Evolutionary conservation across 2,329 filamentous ascomycete species (phyloP).

Genomic region (Geoglossum cookeanum): DNA sequence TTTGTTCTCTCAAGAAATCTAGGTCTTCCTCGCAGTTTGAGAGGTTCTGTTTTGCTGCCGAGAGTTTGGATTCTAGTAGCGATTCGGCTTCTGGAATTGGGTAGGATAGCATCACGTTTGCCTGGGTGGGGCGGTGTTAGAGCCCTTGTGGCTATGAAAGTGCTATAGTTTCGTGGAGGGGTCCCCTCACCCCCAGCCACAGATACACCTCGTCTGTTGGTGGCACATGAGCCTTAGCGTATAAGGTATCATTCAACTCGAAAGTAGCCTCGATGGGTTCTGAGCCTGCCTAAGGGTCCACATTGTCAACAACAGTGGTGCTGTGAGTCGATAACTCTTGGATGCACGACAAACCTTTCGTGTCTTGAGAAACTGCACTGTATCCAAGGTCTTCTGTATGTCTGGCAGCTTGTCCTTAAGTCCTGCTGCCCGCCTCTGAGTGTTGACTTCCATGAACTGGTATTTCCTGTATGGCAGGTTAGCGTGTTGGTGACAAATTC

Average conservation of each 20-base stretch:
- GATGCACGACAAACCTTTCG: constrained; percentile 36
- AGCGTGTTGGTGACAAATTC: neutral
- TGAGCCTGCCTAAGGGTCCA: constrained; percentile 19
- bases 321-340: neutral
- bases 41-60: constrained; percentile 60
- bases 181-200: constrained; percentile 50
- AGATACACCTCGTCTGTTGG: constrained; percentile 83
- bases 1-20: constrained; percentile 89
- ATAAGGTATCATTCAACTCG: constrained; percentile 90
- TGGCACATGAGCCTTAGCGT: constrained; percentile 67
- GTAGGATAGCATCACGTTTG: constrained; percentile 95
- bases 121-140: constrained; percentile 17
- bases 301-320: neutral
- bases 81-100: constrained; percentile 71
- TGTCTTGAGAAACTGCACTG: constrained; percentile 65
- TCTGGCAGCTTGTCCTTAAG: constrained; percentile 92
- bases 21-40: constrained; percentile 89
- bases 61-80: constrained; percentile 58
- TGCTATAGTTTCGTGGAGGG: neutral
- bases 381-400: constrained; percentile 88
- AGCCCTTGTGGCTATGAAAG: no score
- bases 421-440: constrained; percentile 61
- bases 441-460: constrained; percentile 97
- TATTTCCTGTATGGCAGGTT: constrained; percentile 57
- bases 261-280: constrained; percentile 82